phyloP scores from a whole-genome alignment of 352 stramenopile species.

The Phytophthora sansomeana region DNA sequence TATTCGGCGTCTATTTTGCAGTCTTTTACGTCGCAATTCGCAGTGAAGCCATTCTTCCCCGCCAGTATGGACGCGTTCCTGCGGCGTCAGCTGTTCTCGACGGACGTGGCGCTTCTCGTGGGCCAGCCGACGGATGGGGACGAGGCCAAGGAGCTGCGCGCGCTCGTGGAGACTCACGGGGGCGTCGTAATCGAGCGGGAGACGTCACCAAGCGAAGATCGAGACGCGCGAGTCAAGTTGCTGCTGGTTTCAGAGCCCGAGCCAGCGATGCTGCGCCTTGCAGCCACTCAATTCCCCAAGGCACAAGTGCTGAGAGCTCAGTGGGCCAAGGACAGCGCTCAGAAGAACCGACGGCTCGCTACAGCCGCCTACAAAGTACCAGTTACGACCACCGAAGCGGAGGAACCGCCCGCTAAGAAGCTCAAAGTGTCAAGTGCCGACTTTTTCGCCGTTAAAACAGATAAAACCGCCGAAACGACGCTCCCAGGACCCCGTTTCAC shows the following conservation, averaged over 20 bases:
- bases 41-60: neutral
- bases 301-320: constrained; percentile 40
- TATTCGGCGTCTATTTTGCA: too few species aligned
- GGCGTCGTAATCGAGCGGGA: constrained; percentile 34
- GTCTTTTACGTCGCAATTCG: too few species aligned
- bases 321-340: constrained; percentile 53
- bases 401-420: constrained; percentile 28
- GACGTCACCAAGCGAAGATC: neutral
- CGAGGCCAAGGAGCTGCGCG: constrained; percentile 16
- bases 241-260: constrained; percentile 24
- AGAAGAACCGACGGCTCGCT: constrained; percentile 46
- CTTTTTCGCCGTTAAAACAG: constrained; percentile 16
- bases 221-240: constrained; percentile 26
- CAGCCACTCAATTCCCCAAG: constrained; percentile 28
- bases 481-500: constrained; percentile 41
- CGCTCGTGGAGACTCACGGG: constrained; percentile 40
- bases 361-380: constrained; percentile 30
- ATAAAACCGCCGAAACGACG: neutral
- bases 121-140: constrained; percentile 4
- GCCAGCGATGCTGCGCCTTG: constrained; percentile 26
- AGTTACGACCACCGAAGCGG: neutral
- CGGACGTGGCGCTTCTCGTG: constrained; percentile 43
- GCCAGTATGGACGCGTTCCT: constrained; percentile 70
- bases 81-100: constrained; percentile 51
- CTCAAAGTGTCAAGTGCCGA: constrained; percentile 14